phyloP scores from a whole-genome alignment of 2,329 filamentous ascomycete species.

The Geoglossum cookeanum region DNA sequence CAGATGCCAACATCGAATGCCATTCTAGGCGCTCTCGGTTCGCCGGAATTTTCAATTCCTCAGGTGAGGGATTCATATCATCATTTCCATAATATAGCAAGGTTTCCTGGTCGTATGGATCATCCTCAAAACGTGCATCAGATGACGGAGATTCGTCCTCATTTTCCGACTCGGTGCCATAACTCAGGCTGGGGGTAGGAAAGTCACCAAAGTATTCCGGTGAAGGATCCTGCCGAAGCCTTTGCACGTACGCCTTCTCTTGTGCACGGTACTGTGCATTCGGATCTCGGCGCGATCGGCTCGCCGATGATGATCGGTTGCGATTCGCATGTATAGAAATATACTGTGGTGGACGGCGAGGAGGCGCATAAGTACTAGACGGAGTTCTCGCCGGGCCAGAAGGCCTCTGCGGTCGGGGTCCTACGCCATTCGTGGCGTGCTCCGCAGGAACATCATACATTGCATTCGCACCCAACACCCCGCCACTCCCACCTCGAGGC shows the following conservation, averaged over 20 bases:
- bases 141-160: constrained; percentile 83
- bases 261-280: constrained; percentile 63
- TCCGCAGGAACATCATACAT: constrained; percentile 15
- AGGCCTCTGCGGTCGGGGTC: constrained; percentile 18
- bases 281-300: constrained; percentile 40
- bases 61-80: constrained; percentile 68
- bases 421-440: constrained; percentile 6
- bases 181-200: constrained; percentile 45
- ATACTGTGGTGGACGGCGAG: constrained; percentile 28
- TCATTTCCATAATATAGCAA: constrained; percentile 86
- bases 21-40: constrained; percentile 87
- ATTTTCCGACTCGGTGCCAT: constrained; percentile 58
- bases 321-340: constrained; percentile 27
- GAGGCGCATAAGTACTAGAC: constrained; percentile 30
- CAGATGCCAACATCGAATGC: constrained; percentile 94
- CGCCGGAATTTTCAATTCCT: constrained; percentile 73
- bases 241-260: constrained; percentile 87
- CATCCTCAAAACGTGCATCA: constrained; percentile 62
- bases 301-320: constrained; percentile 36
- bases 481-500: constrained; percentile 4
- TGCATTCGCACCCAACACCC: constrained; percentile 8
- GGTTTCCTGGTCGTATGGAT: constrained; percentile 77
- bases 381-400: constrained; percentile 25
- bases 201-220: constrained; percentile 54
- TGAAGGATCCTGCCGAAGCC: constrained; percentile 60